Evolutionary conservation across 257 asterid genomes (phyloP).

Genomic region (Solanum ossicruentum): DNA sequence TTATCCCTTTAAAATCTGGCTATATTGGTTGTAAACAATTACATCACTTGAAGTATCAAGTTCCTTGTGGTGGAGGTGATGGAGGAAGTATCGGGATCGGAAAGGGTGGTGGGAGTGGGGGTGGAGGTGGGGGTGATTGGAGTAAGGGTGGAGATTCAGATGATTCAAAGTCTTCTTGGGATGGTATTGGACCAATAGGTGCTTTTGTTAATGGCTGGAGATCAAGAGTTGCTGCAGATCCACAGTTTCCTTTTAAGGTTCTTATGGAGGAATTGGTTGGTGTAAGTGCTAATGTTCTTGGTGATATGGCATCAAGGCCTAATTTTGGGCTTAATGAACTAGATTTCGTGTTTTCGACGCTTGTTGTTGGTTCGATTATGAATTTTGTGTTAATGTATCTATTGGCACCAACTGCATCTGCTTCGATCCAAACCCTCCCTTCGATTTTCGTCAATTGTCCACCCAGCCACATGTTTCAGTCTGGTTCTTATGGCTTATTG

Average conservation of each 20-base stretch:
- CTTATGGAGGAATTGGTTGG: slow-evolving; percentile 90
- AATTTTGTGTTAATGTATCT: slow-evolving; percentile 83
- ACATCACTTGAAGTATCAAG: not conserved
- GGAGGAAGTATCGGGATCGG: too few species aligned
- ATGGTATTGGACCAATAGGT: slow-evolving; percentile 57
- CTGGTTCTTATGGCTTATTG: slow-evolving; percentile 45
- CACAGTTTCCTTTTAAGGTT: slow-evolving; percentile 87
- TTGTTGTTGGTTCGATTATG: slow-evolving; percentile 73
- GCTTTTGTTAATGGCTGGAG: slow-evolving; percentile 76
- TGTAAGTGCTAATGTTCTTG: slow-evolving; percentile 63
- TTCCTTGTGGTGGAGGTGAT: not conserved
- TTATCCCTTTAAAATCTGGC: not conserved
- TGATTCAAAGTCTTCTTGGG: slow-evolving; percentile 28
- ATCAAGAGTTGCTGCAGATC: slow-evolving; percentile 83
- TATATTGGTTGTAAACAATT: not conserved
- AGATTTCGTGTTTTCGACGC: slow-evolving; percentile 81
- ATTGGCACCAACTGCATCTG: slow-evolving; percentile 59
- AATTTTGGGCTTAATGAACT: slow-evolving; percentile 88
- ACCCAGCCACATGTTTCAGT: slow-evolving; percentile 82
- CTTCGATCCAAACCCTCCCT: slow-evolving; percentile 44
- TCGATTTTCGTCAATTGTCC: slow-evolving; percentile 60
- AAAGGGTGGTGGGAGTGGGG: too few species aligned
- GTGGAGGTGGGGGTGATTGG: slow-evolving; percentile 2
- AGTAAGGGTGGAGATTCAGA: slow-evolving; percentile 37
- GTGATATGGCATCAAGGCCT: slow-evolving; percentile 93